Evolutionary conservation across 495 filamentous ascomycete species (phyloP).

Genomic region (Xylaria acuta): DNA sequence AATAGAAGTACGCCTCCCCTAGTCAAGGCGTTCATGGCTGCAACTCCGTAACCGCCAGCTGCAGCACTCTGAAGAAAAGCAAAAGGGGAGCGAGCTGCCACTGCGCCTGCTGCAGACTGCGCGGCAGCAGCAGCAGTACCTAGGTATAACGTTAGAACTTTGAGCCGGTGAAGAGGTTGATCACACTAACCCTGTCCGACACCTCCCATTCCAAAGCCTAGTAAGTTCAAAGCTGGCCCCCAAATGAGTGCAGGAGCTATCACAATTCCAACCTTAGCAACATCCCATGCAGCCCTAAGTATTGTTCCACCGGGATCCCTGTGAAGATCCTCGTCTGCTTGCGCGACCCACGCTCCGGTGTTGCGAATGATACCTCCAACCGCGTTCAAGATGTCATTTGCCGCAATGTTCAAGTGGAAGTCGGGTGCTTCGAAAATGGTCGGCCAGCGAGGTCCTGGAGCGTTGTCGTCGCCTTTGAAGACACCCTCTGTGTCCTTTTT

Average conservation of each 20-base stretch:
- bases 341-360: neutral
- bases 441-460: neutral
- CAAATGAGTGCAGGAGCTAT: neutral
- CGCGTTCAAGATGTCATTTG: neutral
- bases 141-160: neutral
- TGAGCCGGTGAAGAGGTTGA: neutral
- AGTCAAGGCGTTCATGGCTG: neutral
- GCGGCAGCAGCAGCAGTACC: neutral
- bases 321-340: neutral
- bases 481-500: neutral
- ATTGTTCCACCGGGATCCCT: neutral
- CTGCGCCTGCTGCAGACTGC: neutral
- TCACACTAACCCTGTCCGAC: neutral
- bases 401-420: neutral
- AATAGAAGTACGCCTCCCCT: neutral
- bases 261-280: neutral
- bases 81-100: neutral
- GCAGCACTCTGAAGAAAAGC: slow-evolving; percentile 12
- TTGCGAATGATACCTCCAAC: no score
- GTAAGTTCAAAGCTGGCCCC: neutral
- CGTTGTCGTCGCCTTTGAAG: neutral
- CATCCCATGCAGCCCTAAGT: neutral
- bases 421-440: neutral
- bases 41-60: slow-evolving; percentile 2
- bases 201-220: neutral